Conservation (phyloP, 805 yeast species). For the Metschnikowia santaceciliae region DNA sequence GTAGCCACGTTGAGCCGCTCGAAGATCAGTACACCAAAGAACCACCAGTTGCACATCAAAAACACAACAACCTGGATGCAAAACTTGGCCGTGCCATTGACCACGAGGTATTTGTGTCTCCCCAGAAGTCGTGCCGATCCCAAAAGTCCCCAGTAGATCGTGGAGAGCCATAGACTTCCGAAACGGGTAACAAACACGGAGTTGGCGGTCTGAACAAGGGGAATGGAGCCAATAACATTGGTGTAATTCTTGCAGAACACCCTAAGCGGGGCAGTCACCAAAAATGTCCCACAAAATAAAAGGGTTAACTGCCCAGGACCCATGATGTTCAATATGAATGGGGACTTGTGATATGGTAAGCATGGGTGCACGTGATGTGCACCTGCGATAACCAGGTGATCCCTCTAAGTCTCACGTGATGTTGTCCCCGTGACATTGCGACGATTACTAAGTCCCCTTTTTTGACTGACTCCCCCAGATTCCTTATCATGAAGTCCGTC, state of each 20-base stretch:
- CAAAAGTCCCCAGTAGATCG: constrained; percentile 15
- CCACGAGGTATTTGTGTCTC: neutral
- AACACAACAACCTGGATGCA: constrained; percentile 11
- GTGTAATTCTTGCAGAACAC: constrained; percentile 12
- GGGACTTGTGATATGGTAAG: too few relatives aligned
- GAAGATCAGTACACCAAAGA: constrained; percentile 31
- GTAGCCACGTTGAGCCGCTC: constrained; percentile 22
- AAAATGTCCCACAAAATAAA: constrained; percentile 13
- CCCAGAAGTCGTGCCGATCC: neutral
- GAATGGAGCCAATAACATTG: constrained; percentile 11
- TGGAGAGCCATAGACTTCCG: constrained; percentile 31
- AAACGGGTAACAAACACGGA: constrained; percentile 21
- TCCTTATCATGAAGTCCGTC: neutral
- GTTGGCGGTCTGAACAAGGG: constrained; percentile 17
- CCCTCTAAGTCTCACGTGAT: neutral
- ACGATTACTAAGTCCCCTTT: neutral
- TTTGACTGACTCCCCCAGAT: neutral
- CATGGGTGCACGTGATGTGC: too few relatives aligned
- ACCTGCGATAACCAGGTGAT: neutral
- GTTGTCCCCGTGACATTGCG: neutral
- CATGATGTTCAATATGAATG: neutral
- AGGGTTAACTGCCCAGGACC: neutral
- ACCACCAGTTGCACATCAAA: constrained; percentile 24
- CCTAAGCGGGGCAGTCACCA: constrained; percentile 23
- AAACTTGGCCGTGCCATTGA: constrained; percentile 8